Percentiles rank a stretch among this genome's conserved stretches.
These are phyloP conservation scores for Plectosphaerella cucumerina DNA, from an alignment of 2,329 filamentous ascomycete species.

Conservation along the genomic window DNA sequence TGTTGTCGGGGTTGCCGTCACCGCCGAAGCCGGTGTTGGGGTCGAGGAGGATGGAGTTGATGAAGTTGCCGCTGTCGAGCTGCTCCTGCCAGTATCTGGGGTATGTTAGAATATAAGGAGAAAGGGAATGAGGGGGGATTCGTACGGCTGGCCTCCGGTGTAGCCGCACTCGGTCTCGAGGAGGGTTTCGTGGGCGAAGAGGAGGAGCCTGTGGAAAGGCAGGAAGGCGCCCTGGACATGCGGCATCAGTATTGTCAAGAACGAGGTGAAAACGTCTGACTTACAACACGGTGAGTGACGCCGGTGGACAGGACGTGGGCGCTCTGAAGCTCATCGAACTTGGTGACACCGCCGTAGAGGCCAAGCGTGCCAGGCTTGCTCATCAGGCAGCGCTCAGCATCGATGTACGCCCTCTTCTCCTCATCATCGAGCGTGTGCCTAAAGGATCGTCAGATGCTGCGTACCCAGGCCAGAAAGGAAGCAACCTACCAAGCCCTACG, in stretches of 20 bases:
- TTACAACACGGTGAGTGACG: constrained; percentile 10
- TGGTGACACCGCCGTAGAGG: constrained; percentile 8
- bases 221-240: constrained; percentile 19
- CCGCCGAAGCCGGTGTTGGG: constrained; percentile 10
- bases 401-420: constrained; percentile 13
- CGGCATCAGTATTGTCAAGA: background rate
- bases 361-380: constrained; percentile 5
- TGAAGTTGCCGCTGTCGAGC: constrained; percentile 6
- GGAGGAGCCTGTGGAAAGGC: constrained; percentile 22
- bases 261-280: constrained; percentile 10
- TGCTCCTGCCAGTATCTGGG: constrained; percentile 12
- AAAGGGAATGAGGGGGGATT: background rate
- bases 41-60: constrained; percentile 9
- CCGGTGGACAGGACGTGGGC: constrained; percentile 10
- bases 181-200: constrained; percentile 21
- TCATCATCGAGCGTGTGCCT: constrained; percentile 12
- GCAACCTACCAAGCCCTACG: background rate
- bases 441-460: background rate
- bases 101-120: too few species aligned
- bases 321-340: constrained; percentile 13
- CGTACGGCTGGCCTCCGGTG: constrained; percentile 18
- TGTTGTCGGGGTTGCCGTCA: constrained; percentile 2
- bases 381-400: constrained; percentile 14
- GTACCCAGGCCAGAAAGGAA: background rate
- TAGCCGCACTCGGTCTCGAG: constrained; percentile 22